Base-by-base conservation (phyloP, 2,329 filamentous ascomycete genomes). In the Beauveria sp. region DNA sequence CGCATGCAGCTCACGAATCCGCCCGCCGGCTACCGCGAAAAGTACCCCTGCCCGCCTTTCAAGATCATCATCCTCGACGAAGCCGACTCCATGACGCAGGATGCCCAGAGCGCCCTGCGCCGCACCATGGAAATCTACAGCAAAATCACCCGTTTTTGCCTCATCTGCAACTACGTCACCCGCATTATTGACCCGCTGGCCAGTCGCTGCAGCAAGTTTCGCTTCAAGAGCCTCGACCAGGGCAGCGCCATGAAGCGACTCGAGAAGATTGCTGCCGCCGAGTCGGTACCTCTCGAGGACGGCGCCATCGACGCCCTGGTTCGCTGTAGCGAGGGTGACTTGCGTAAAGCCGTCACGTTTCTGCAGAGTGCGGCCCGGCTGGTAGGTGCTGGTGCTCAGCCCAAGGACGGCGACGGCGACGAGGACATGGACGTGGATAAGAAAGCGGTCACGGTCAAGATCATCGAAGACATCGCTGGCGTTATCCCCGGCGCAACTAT, bases 61-160 rank as follows among this genome's bases (percentile, higher is more conserved):
- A 99, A 99, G 79, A 96, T 99, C 72, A 93, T 99, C 72, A 91
- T 99, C 64, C 86, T 99, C 63, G 95, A 99, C 75, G 95, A 99
- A 78, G 95, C 95, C 67, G 95, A 99, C 74, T 95, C 89, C 67
- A 98, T 99, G 93, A 99, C 95, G 45, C 93, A 98, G 75, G 96
- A 99, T 76, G 95, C 95, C 14, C 95, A 99, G 79, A 90, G 87
- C 64, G 95, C 96, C 5, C 80, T 99, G 62, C 84, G 95, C 66
- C 84, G 96, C 60, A 99, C 95, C 1, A 99, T 99, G 95, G 95
- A 99, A 78, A 96, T 92, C 51, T 98, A 98, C 76, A 90, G 86
- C 74, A 93, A 92, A 70, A 97, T 98, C 76, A 99, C 95, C 2
- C 84, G 95, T 16, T 99, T 99, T 75, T 98, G 95, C 72, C 81